These are phyloP conservation scores for Platismatia glauca DNA, from an alignment of 495 filamentous ascomycete species.

Conservation along the genomic window DNA sequence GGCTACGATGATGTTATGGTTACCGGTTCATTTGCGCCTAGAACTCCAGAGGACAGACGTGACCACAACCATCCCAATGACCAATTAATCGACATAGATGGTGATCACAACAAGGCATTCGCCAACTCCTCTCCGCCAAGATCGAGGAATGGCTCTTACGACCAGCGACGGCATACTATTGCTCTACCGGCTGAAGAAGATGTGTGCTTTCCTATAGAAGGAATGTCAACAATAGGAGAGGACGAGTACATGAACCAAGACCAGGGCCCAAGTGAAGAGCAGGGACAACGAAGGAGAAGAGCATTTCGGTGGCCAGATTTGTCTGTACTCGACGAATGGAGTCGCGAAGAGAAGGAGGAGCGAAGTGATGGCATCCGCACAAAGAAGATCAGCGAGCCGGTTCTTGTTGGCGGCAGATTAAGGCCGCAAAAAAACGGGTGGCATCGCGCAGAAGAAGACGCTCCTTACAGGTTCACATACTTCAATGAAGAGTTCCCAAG, in stretches of 20 bases:
- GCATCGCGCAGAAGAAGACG: conserved; percentile 83
- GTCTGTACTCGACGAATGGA: conserved; percentile 80
- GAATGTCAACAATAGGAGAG: conserved; percentile 66
- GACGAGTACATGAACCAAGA: conserved; percentile 53
- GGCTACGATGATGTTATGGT: conserved; percentile 75
- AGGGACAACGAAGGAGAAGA: conserved; percentile 45
- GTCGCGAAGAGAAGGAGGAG: conserved; percentile 79
- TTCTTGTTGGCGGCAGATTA: conserved; percentile 79
- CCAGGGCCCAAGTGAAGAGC: conserved; percentile 29
- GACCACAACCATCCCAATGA: conserved; percentile 35
- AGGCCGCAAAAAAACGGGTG: conserved; percentile 71
- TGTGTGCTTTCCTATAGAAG: conserved; percentile 84
- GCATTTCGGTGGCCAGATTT: conserved; percentile 60
- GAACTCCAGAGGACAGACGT: conserved; percentile 38
- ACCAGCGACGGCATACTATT: conserved; percentile 43
- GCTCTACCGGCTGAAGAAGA: conserved; percentile 64
- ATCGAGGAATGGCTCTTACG: conserved; percentile 30
- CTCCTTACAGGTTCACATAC: conserved; percentile 92
- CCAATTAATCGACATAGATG: conserved; percentile 49
- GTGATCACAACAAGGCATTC: conserved; percentile 27
- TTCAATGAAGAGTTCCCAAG: conserved; percentile 94
- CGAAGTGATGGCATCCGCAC: conserved; percentile 76
- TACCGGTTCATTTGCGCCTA: conserved; percentile 44
- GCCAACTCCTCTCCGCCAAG: conserved; percentile 26
- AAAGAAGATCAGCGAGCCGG: conserved; percentile 88